Conservation (phyloP, 2,329 filamentous ascomycete genomes). For the Colletotrichum chlorophyti region DNA sequence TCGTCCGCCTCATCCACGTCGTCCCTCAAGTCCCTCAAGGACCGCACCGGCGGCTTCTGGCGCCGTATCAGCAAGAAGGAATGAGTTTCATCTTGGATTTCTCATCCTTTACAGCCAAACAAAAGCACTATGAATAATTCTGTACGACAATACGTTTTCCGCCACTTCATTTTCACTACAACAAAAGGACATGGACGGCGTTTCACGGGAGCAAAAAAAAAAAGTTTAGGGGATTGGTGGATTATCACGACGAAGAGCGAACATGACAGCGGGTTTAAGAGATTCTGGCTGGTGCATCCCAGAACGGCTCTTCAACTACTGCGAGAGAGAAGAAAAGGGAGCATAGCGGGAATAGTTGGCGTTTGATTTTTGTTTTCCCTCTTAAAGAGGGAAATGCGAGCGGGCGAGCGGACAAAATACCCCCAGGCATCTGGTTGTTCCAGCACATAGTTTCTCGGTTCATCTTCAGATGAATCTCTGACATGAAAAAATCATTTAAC, state of each 20-base stretch:
- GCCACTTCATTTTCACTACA: background rate
- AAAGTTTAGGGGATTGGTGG: background rate
- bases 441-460: too few relatives aligned
- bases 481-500: too few relatives aligned
- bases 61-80: conserved; percentile 43
- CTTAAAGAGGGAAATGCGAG: conserved; percentile 45
- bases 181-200: conserved; percentile 2
- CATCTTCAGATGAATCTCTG: too few relatives aligned
- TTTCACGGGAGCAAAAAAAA: conserved; percentile 14
- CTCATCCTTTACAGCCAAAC: background rate
- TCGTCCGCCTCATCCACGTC: conserved; percentile 28
- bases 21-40: conserved; percentile 25
- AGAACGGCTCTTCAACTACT: conserved; percentile 12
- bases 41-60: conserved; percentile 42
- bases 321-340: background rate
- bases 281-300: conserved; percentile 36
- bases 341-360: conserved; percentile 7
- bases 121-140: too few relatives aligned
- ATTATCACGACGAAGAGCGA: conserved; percentile 34
- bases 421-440: conserved; percentile 35
- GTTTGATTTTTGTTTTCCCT: conserved; percentile 57
- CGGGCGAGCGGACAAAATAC: conserved; percentile 38
- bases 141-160: background rate
- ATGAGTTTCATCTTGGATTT: conserved; percentile 3
- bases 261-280: conserved; percentile 21